Evolutionary conservation across 2,329 filamentous ascomycete species (phyloP).

Genomic region (Aspergillus sp.): DNA sequence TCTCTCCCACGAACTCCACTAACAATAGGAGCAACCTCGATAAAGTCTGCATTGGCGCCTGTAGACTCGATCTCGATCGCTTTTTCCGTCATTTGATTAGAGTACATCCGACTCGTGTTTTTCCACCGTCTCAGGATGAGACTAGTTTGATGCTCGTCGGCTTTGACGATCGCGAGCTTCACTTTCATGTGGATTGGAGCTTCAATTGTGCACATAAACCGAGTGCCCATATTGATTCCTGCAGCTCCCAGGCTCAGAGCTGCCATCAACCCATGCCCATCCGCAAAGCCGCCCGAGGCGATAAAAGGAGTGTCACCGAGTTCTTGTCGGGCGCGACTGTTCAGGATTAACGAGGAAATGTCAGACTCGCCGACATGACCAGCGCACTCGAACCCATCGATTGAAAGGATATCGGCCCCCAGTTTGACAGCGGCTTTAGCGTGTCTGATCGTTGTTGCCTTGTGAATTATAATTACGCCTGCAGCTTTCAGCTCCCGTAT

Average conservation of each 20-base stretch:
- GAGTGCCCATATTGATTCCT: neutral
- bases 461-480: constrained; percentile 61
- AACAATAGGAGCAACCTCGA: no score
- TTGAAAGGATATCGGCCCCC: constrained; percentile 91
- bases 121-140: no score
- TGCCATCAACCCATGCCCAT: constrained; percentile 90
- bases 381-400: constrained; percentile 95
- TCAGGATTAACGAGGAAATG: constrained; percentile 63
- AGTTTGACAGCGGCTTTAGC: constrained; percentile 87
- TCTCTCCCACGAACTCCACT: no score
- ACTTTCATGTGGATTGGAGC: neutral
- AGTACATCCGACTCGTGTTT: no score
- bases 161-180: neutral
- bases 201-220: neutral
- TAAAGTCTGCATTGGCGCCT: no score
- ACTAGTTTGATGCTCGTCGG: neutral
- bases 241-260: constrained; percentile 73
- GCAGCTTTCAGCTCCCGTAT: neutral
- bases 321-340: constrained; percentile 79
- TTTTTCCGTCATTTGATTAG: no score
- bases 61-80: no score
- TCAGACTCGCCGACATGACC: constrained; percentile 55
- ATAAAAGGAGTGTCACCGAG: constrained; percentile 89
- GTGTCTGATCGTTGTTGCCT: constrained; percentile 94
- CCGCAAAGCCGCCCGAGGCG: constrained; percentile 90